Evolutionary conservation across 768 basidiomycete species (phyloP), one percentile per base, ranked within the genome.

Genomic region (Hydnum rufescens): DNA sequence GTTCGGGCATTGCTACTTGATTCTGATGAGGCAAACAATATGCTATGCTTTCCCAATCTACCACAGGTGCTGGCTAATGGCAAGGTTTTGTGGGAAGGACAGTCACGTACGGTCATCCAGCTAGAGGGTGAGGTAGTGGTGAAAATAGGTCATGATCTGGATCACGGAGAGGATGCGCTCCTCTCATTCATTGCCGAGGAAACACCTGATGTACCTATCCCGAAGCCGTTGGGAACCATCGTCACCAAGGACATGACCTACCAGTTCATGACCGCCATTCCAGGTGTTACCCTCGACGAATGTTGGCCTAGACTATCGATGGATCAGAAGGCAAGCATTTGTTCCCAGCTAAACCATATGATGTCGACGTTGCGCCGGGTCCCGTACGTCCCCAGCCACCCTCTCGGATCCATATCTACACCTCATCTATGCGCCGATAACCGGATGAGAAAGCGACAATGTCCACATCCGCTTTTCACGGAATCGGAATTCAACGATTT

Each of bases 211-310:
- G 42, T 51, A 3, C 25, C 18, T 5, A 26, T 58, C 2, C 43
- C 48, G 19, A 42, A 39, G 32, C 32, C 53, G 49, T 18, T 29
- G 52, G 29, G 31, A n/a, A 19, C 51, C 18, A 52, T 53, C n/a
- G 22, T 54, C 19, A 25, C 56, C 22, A 51, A 23, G 19, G 32
- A 48, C 4, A 44, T 31, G 2, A 18, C 57, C 18, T 55, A 48
- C 49, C 51, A 56, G 53, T 58, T 59, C 51, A 52, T 53, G 50
- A 51, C 53, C 26, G 13, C 49, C n/a, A 26, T 59, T 16, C 53
- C 58, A 5, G 58, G 58, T 36, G 34, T 16, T n/a, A 55, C 58
- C 16, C 42, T 58, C 53, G 58, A 59, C 29, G 49, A 23, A 13
- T 53, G 57, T n/a, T 58, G 58, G 58, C 46, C 51, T 19, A 36